These are phyloP conservation scores for Magnolia officinalis DNA, from an alignment of 164 flowering plant genomes.

Conservation along the genomic window DNA sequence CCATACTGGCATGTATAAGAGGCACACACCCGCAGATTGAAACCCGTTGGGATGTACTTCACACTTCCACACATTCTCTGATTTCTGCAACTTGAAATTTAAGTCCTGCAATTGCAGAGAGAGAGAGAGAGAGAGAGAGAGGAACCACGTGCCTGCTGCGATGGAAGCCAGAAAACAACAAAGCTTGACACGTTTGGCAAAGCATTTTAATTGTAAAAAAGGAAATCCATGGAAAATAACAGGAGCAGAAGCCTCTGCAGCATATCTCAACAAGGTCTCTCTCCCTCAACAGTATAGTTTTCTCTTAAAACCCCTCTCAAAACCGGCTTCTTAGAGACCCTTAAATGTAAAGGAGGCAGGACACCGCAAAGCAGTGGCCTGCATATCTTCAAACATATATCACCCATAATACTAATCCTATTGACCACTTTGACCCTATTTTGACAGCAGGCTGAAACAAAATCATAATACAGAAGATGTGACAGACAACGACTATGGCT, in stretches of 20 bases:
- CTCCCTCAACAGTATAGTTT: not conserved
- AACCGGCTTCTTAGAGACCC: conserved; percentile 23
- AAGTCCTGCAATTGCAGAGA: not conserved
- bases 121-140: not conserved
- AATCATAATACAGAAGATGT: not conserved
- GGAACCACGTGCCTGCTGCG: not conserved
- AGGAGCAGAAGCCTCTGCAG: not conserved
- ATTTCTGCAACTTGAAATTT: too few relatives aligned
- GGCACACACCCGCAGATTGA: too few relatives aligned
- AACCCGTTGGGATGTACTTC: too few relatives aligned
- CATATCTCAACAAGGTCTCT: not conserved
- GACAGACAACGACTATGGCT: not conserved
- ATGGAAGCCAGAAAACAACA: not conserved
- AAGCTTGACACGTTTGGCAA: not conserved
- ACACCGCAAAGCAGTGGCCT: not conserved
- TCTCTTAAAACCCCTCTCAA: conserved; percentile 18
- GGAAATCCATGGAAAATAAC: not conserved
- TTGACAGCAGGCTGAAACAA: not conserved
- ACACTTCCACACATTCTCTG: too few relatives aligned
- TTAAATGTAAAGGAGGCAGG: not conserved
- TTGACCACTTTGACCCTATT: not conserved
- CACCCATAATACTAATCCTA: not conserved
- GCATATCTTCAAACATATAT: not conserved
- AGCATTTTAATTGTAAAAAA: too few relatives aligned
- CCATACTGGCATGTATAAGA: too few relatives aligned